phyloP scores from a whole-genome alignment of 2,329 filamentous ascomycete species.

The Penicillium vulpinum region DNA sequence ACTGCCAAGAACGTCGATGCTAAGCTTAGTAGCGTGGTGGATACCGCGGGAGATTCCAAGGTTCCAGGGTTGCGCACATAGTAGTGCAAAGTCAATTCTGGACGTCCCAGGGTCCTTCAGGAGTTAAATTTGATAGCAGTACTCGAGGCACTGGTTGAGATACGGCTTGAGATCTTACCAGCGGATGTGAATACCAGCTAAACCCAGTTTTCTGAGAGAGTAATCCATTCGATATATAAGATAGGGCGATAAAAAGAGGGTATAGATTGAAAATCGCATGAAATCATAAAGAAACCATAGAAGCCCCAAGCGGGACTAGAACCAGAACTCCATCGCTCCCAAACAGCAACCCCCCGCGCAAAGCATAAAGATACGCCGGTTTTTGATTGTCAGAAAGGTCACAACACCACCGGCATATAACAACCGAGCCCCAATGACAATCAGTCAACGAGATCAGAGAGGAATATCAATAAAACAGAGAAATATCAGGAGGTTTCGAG shows the following conservation, averaged over 20 bases:
- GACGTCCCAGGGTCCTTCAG: neutral
- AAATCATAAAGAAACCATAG: neutral
- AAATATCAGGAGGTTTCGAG: neutral
- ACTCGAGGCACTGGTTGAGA: too few relatives aligned
- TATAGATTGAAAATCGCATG: constrained; percentile 13
- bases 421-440: neutral
- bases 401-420: neutral
- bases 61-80: too few relatives aligned
- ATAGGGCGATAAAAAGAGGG: neutral
- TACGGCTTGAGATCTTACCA: neutral
- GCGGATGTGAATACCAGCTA: neutral
- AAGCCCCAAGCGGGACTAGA: neutral
- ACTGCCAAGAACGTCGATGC: neutral
- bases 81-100: neutral
- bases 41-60: neutral
- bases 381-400: constrained; percentile 13
- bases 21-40: neutral
- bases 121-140: too few relatives aligned
- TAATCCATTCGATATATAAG: neutral
- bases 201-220: neutral
- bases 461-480: neutral
- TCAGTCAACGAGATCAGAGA: neutral
- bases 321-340: constrained; percentile 10
- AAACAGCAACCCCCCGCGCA: neutral
- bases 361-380: constrained; percentile 3